Percentiles rank a stretch among this genome's conserved stretches.
phyloP scores from a whole-genome alignment of 768 basidiomycete species.

The Amanita exitialis region DNA sequence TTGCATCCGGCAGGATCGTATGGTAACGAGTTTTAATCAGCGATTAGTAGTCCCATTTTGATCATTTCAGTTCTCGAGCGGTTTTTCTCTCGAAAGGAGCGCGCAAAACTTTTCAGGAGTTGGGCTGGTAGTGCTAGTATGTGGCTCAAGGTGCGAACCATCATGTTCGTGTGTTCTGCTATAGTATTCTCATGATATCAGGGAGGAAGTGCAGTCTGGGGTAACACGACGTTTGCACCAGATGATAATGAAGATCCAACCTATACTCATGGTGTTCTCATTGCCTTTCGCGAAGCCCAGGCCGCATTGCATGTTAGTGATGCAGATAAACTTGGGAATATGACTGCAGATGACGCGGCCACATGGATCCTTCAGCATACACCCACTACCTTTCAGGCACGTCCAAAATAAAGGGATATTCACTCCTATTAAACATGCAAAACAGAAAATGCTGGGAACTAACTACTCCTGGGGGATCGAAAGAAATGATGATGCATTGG shows the following conservation, averaged over 20 bases:
- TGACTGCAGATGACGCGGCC: conserved; percentile 70
- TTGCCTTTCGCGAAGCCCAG: conserved; percentile 55
- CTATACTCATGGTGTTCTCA: conserved; percentile 72
- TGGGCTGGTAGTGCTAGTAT: conserved; percentile 94
- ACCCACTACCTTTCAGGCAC: conserved; percentile 65
- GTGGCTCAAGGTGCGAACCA: conserved; percentile 74
- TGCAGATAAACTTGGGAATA: conserved; percentile 31
- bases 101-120: conserved; percentile 81
- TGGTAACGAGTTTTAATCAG: conserved; percentile 26
- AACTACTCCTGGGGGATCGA: conserved; percentile 93
- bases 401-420: conserved; percentile 5
- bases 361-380: conserved; percentile 79
- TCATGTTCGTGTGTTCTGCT: neutral
- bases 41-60: neutral
- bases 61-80: conserved; percentile 54
- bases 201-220: conserved; percentile 85
- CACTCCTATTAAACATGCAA: neutral
- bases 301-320: conserved; percentile 6
- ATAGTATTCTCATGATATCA: conserved; percentile 16
- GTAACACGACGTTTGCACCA: conserved; percentile 62
- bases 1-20: conserved; percentile 76
- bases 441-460: conserved; percentile 64
- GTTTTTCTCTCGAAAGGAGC: conserved; percentile 86
- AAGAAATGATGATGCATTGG: conserved; percentile 52
- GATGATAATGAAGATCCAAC: conserved; percentile 53